Evolutionary conservation across 2,329 filamentous ascomycete species (phyloP), one percentile per base, ranked within the genome.

Genomic region (Bipolaris victoriae): DNA sequence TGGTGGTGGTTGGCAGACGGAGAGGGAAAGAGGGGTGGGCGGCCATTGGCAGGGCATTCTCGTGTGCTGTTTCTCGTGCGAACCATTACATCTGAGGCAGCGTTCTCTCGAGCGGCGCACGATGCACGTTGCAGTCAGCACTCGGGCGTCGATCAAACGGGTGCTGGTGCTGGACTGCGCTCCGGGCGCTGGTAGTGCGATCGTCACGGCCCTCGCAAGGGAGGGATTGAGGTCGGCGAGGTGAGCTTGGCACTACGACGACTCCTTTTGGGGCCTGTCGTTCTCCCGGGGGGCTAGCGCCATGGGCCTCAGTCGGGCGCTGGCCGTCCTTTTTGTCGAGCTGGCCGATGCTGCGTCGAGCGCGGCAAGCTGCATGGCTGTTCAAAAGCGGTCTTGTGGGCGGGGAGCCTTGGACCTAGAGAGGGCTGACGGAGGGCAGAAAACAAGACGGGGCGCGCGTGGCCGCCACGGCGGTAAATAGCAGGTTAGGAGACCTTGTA

Each of bases 111-210:
- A 61, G 61, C 59, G 64, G 61, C 65, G 67, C 67, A 70, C 67
- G 67, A 70, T 64, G 67, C 66, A 70, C 66, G 67, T 70, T 70
- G 65, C 65, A 64, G 61, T 64, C 67, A 70, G 60, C 64, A 64
- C 64, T 67, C 53, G 62, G 60, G 52, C 65, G 70, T 65, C 70
- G 73, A 75, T 76, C 74, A 76, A 76, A 75, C 74, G 74, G 72
- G 70, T 67, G 70, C 67, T 71, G 68, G 71, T 70, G 69, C 71
- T 66, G 66, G 66, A 59, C 49, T 61, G 62, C 63, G 68, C 65
- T 60, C 71, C 65, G 65, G 69, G 67, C 66, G 56, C 60, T 65
- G 58, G 69, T 71, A 54, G 62, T 64, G 70, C 61, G 70, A 75
- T 75, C 71, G 67, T 64, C 71, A 63, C 64, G 64, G 57, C 58